Base-by-base conservation (phyloP, 2,329 filamentous ascomycete species). In the Escovopsis sp. region DNA sequence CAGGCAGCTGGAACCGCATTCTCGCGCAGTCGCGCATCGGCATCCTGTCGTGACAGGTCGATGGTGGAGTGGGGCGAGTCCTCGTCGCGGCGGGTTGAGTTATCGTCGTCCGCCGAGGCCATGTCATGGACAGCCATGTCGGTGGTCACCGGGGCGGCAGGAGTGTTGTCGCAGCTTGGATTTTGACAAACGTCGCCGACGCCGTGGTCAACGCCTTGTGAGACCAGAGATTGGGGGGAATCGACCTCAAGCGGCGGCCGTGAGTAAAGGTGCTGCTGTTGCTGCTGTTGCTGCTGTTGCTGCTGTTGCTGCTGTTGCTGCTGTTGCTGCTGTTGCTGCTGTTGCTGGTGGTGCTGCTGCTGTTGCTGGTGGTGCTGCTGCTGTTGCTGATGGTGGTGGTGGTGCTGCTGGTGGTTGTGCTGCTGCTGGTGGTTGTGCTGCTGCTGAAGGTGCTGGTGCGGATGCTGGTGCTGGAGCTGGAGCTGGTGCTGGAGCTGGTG, bases 1-100 rank as follows among this genome's bases (percentile, higher is more conserved):
- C 69, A 73, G 17, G 69, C 69, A 21, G 69, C 66, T 33, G 67
- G 60, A 37, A 66, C 54, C 21, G 58, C 52, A 40, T 54, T 45
- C 34, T 57, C 47, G 35, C 43, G 43, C 48, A 47, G 21, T n/a
- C 31, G 38, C 21, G 21, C 21, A 25, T 25, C 21, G 12, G 26
- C 29, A 29, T 38, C 38, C 32, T 41, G 17, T 27, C 45, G 42
- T 19, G 40, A 31, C 27, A 35, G 35, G n/a, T 35, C 27, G 5
- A 33, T 34, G 30, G 23, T 29, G 13, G 30, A 21, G 27, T 31
- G 35, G 29, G 15, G 30, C 26, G 34, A 30, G 34, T 36, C 38
- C 27, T 37, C 38, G 18, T 31, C 31, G 31, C 31, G 29, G 16
- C 31, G 16, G 11, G 35, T 31, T 28, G 32, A 28, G 30, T 21